Conservation (phyloP, 495 filamentous ascomycete genomes). For the Hyaloscypha variabilis region DNA sequence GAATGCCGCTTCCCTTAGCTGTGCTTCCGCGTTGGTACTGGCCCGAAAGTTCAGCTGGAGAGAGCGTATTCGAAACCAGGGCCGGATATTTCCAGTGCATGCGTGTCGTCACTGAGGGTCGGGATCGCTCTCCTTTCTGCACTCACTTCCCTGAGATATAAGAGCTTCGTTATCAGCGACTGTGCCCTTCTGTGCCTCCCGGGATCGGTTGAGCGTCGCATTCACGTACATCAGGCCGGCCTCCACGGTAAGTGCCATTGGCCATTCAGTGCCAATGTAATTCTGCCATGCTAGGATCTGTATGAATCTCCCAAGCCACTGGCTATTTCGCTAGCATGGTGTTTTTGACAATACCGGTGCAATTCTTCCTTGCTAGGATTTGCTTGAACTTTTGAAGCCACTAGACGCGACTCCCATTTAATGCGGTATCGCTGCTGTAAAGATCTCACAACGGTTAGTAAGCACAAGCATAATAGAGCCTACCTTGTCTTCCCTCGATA, state of each 20-base stretch:
- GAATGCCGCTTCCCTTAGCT: too few species aligned
- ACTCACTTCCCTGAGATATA: too few species aligned
- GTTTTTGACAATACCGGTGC: background rate
- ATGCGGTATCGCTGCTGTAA: background rate
- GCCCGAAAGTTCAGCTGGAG: too few species aligned
- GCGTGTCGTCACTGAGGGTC: too few species aligned
- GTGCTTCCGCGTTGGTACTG: too few species aligned
- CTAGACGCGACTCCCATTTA: too few species aligned
- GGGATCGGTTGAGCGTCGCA: conserved; percentile 1
- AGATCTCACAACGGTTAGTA: background rate
- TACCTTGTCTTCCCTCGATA: background rate
- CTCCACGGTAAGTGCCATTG: conserved; percentile 4
- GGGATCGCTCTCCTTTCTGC: too few species aligned
- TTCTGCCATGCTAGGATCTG: conserved; percentile 5
- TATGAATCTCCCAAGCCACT: conserved; percentile 3
- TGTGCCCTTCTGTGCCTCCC: background rate
- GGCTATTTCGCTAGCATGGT: background rate
- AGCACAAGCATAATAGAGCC: background rate
- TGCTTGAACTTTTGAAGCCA: background rate
- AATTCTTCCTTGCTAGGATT: conserved; percentile 1
- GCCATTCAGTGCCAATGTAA: background rate
- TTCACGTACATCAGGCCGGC: conserved; percentile 1
- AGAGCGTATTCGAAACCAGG: too few species aligned
- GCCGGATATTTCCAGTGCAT: too few species aligned
- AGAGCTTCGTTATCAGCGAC: background rate